Percentiles rank a stretch among this genome's conserved stretches.
phyloP scores from a whole-genome alignment of 331 rosid species.

The Quercus tomentella region DNA sequence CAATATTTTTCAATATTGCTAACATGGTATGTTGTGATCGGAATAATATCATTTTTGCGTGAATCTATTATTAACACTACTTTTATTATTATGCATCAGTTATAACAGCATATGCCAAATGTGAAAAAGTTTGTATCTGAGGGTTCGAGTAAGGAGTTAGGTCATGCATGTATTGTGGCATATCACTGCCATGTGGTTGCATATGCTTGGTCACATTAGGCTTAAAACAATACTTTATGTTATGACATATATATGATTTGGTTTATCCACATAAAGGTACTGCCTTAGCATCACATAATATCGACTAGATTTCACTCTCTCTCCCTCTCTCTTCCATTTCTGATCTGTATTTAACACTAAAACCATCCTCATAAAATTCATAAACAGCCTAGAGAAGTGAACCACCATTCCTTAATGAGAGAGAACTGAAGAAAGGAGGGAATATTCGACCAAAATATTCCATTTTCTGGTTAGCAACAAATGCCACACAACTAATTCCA shows the following conservation, averaged over 20 bases:
- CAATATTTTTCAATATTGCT: too few species aligned
- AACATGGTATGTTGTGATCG: too few species aligned
- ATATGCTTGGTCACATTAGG: conserved; percentile 15
- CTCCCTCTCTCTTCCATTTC: not conserved
- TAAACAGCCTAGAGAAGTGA: not conserved
- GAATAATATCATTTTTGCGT: too few species aligned
- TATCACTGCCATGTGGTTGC: conserved; percentile 15
- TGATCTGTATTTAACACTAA: not conserved
- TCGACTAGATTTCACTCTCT: not conserved
- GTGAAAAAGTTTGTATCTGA: not conserved
- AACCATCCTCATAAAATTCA: conserved; percentile 14
- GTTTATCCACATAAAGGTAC: conserved; percentile 28
- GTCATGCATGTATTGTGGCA: conserved; percentile 9
- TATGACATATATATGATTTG: not conserved
- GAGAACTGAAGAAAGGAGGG: not conserved
- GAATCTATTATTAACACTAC: too few species aligned
- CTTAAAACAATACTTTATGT: not conserved
- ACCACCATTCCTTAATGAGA: not conserved
- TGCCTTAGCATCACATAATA: not conserved
- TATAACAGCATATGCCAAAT: too few species aligned
- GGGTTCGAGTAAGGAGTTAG: not conserved
- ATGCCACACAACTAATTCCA: not conserved
- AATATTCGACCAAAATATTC: conserved; percentile 6
- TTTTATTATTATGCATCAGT: too few species aligned
- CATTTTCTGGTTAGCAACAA: not conserved